Evolutionary conservation across 2,329 filamentous ascomycete species (phyloP).

Genomic region (Cytospora mali): DNA sequence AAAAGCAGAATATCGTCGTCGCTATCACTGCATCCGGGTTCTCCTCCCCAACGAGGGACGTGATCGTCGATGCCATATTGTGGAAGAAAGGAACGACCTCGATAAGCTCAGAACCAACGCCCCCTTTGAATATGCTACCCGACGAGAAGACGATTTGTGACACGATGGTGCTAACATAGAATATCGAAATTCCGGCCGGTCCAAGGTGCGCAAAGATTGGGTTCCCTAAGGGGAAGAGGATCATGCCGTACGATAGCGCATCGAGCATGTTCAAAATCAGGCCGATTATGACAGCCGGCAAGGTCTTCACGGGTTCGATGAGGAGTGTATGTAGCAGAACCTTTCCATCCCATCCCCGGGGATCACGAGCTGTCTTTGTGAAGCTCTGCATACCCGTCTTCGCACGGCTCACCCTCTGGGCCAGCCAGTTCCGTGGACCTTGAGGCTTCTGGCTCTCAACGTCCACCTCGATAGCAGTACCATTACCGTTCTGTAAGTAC

Average conservation of each 20-base stretch:
- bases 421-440: slow-evolving; percentile 40
- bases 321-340: slow-evolving; percentile 66
- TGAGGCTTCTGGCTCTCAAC: slow-evolving; percentile 54
- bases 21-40: slow-evolving; percentile 86
- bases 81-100: slow-evolving; percentile 99
- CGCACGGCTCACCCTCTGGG: slow-evolving; percentile 33
- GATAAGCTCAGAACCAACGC: slow-evolving; percentile 95
- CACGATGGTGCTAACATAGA: slow-evolving; percentile 96
- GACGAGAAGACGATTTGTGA: slow-evolving; percentile 88
- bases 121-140: slow-evolving; percentile 86
- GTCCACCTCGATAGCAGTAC: slow-evolving; percentile 39
- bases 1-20: slow-evolving; percentile 90
- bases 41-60: slow-evolving; percentile 74
- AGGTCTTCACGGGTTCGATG: slow-evolving; percentile 67
- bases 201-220: slow-evolving; percentile 84
- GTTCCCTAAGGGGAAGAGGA: slow-evolving; percentile 88
- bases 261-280: slow-evolving; percentile 91
- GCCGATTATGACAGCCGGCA: slow-evolving; percentile 88
- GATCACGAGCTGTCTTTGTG: slow-evolving; percentile 50
- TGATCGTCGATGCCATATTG: slow-evolving; percentile 93
- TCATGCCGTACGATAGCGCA: slow-evolving; percentile 95
- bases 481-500: slow-evolving; percentile 31
- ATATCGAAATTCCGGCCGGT: slow-evolving; percentile 94
- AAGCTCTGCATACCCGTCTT: slow-evolving; percentile 32
- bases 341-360: slow-evolving; percentile 72